Evolutionary conservation across 73 alveolate species (phyloP).

Genomic region (Paramecium pentaurelia): DNA sequence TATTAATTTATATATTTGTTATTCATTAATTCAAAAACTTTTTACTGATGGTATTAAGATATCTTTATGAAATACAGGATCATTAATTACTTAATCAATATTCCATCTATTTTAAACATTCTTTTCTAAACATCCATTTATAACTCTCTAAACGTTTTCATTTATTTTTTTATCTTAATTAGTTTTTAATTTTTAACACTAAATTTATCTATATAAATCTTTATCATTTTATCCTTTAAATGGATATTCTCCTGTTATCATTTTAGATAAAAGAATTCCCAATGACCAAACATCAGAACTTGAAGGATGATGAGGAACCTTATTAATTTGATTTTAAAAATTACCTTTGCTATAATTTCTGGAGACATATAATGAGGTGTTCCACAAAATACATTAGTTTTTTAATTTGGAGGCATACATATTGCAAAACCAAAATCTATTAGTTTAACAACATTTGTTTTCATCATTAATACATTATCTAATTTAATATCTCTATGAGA

Average conservation of each 20-base stretch:
- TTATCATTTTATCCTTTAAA: conserved; percentile 79
- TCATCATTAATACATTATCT: conserved; percentile 65
- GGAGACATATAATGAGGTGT: conserved; percentile 98
- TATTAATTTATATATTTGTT: background rate
- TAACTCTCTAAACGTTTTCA: background rate
- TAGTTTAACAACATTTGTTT: conserved; percentile 58
- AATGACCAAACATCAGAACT: conserved; percentile 76
- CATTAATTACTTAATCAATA: background rate
- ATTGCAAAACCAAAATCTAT: conserved; percentile 84
- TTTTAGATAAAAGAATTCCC: conserved; percentile 72
- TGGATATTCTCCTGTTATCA: conserved; percentile 81
- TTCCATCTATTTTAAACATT: background rate
- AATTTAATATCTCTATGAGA: conserved; percentile 87
- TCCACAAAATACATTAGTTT: conserved; percentile 90
- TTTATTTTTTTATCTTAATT: background rate
- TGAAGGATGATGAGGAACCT: conserved; percentile 50
- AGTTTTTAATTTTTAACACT: conserved; percentile 1
- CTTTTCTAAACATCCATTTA: conserved; percentile 34
- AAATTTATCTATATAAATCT: conserved; percentile 62
- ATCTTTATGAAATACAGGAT: conserved; percentile 28
- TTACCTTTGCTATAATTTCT: conserved; percentile 88
- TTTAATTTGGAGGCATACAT: conserved; percentile 65
- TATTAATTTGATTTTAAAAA: conserved; percentile 76
- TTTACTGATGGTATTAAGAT: background rate
- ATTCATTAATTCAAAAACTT: background rate